These are phyloP conservation scores for Xylariales sp. DNA, from an alignment of 2,329 filamentous ascomycete genomes.

Conservation along the genomic window DNA sequence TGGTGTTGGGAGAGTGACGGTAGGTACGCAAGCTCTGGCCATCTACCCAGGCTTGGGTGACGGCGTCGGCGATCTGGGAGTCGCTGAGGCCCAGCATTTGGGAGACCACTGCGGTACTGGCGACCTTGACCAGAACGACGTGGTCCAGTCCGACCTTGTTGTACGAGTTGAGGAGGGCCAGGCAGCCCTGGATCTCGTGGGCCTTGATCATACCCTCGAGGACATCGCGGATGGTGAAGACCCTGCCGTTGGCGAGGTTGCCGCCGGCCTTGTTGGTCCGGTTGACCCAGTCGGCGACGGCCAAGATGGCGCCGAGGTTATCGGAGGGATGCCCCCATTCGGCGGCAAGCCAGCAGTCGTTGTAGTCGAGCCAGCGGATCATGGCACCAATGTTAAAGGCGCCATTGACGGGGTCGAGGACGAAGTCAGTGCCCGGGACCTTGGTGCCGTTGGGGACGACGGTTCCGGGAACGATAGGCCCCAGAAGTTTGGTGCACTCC, in stretches of 20 bases:
- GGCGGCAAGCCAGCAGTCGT: slow-evolving; percentile 98
- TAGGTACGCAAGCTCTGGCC: slow-evolving; percentile 97
- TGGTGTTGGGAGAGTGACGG: slow-evolving; percentile 97
- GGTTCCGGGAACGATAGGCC: slow-evolving; percentile 90
- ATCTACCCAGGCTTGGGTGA: slow-evolving; percentile 97
- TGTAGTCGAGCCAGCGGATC: slow-evolving; percentile 99
- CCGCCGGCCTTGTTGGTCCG: slow-evolving; percentile 81
- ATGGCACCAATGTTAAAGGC: slow-evolving; percentile 99
- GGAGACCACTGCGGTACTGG: slow-evolving; percentile 91
- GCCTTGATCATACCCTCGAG: slow-evolving; percentile 99
- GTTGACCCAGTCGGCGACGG: slow-evolving; percentile 97
- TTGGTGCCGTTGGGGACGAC: slow-evolving; percentile 90
- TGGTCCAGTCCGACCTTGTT: slow-evolving; percentile 99
- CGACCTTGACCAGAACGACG: slow-evolving; percentile 97
- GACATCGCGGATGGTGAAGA: slow-evolving; percentile 89
- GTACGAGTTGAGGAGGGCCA: slow-evolving; percentile 97
- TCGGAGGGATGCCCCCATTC: slow-evolving; percentile 99
- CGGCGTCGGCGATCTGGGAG: slow-evolving; percentile 91
- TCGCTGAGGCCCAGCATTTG: slow-evolving; percentile 93
- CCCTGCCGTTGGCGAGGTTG: slow-evolving; percentile 88
- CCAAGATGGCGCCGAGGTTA: slow-evolving; percentile 96
- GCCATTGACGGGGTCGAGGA: slow-evolving; percentile 93
- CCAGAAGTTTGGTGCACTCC: slow-evolving; percentile 94
- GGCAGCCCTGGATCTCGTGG: slow-evolving; percentile 97
- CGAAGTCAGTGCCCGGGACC: slow-evolving; percentile 91